phyloP scores from a whole-genome alignment of 2,329 filamentous ascomycete species.

The Rhexocercosporidium sp. region DNA sequence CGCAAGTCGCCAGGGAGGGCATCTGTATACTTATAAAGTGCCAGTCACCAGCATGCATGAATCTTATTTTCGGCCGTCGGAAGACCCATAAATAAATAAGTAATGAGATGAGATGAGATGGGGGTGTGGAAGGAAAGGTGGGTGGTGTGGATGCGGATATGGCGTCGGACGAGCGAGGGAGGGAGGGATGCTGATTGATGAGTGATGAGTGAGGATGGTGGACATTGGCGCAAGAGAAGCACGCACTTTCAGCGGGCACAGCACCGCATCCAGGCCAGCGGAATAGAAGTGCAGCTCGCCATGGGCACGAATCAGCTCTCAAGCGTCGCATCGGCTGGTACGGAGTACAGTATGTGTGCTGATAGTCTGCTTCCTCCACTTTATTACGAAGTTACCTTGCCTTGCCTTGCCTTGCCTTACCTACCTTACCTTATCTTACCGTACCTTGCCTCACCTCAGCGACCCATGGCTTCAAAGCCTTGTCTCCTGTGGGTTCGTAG shows the following conservation, averaged over 20 bases:
- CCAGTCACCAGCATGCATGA: conserved; percentile 5
- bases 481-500: background rate
- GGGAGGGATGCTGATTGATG: conserved; percentile 1
- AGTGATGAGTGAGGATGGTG: background rate
- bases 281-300: conserved; percentile 4
- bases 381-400: too few relatives aligned
- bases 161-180: conserved; percentile 1
- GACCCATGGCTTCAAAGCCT: background rate
- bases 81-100: conserved; percentile 1
- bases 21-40: conserved; percentile 4
- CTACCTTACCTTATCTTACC: too few relatives aligned
- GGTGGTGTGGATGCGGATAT: conserved; percentile 1
- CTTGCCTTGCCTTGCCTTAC: too few relatives aligned
- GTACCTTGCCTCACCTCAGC: background rate
- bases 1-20: background rate
- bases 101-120: conserved; percentile 4
- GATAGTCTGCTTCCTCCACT: background rate
- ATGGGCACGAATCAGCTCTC: conserved; percentile 6
- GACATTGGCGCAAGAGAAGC: background rate
- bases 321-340: background rate
- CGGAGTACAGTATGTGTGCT: too few relatives aligned
- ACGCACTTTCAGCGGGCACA: background rate
- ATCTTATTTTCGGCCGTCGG: conserved; percentile 11
- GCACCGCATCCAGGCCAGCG: conserved; percentile 5
- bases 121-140: background rate